Evolutionary conservation across 2,329 filamentous ascomycete genomes (phyloP), one percentile per base, ranked within the genome.

Genomic region (Aureobasidium pullulans): DNA sequence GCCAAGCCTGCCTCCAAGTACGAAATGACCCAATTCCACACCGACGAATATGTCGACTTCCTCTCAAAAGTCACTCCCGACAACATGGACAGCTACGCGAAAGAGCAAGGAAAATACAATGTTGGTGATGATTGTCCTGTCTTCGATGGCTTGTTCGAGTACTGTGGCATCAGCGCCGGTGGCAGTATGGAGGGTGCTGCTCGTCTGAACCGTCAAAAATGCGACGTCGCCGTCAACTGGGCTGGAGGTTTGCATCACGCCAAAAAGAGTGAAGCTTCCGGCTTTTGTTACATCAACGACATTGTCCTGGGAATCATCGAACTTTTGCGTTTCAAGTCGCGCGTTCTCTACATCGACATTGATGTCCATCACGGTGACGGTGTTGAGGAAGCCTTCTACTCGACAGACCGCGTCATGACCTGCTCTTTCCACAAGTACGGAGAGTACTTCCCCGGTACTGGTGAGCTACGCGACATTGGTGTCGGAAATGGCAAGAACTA

Each of bases 51-150:
- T 70, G 84, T 88, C 69, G 85, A 88, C 60, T 88, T 88, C 69
- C 76, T 88, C 44, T 83, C 84, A 63, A 96, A 95, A 68, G 94
- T 99, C 59, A 97, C 94, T 0, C 95, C 94, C 1, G 94, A 99
- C 77, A 99, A 99, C 72, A 97, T 97, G 90, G 95, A 99, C 67
- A 84, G 83, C 64, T 97, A 90, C 70, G 83, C 87, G 66, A 89
- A 92, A 67, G 94, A 99, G 72, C 92, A 97, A 72, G 87, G 89
- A 83, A 84, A 79, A 75, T 79, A 86, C 74, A 87, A 87, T 62
- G 84, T 87, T 59, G 84, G 84, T 57, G 85, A 79, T 60, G 78
- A 80, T 62, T 80, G 77, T 65, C 85, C 85, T 1, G 85, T 88
- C 0, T 88, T 88, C 62, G 85, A 88, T 65, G 85, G 85, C 15